Evolutionary conservation across 352 stramenopile genomes (phyloP).

Genomic region (Pythium aquatile): DNA sequence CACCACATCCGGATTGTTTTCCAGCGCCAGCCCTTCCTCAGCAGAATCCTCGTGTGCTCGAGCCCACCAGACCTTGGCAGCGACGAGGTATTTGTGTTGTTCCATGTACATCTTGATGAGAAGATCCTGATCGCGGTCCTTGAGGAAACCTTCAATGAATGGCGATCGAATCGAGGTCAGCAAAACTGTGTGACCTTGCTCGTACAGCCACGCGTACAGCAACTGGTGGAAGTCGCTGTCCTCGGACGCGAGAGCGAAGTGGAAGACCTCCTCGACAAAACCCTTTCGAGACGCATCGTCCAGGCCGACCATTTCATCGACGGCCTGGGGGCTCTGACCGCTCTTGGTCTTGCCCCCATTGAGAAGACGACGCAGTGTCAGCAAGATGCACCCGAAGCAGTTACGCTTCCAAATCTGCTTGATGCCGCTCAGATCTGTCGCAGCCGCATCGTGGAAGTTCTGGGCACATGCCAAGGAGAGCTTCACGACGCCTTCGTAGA

Average conservation of each 20-base stretch:
- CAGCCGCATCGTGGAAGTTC: conserved; percentile 72
- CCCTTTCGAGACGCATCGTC: conserved; percentile 67
- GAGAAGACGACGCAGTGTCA: conserved; percentile 62
- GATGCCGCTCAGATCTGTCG: conserved; percentile 57
- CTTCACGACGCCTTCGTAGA: conserved; percentile 86
- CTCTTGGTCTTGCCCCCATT: conserved; percentile 29
- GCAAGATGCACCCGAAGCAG: conserved; percentile 74
- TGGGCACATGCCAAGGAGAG: conserved; percentile 75
- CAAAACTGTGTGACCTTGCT: conserved; percentile 56
- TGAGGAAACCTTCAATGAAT: conserved; percentile 83
- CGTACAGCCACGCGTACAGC: conserved; percentile 82
- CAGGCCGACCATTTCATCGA: conserved; percentile 73
- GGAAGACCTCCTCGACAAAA: conserved; percentile 73
- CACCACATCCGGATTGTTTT: conserved; percentile 66
- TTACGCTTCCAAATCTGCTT: conserved; percentile 72
- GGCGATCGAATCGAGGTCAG: conserved; percentile 65
- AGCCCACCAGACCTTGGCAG: conserved; percentile 82
- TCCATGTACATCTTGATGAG: conserved; percentile 88
- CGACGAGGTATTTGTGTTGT: conserved; percentile 80
- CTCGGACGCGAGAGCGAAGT: conserved; percentile 68
- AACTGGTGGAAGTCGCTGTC: conserved; percentile 75
- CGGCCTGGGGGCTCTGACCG: conserved; percentile 54
- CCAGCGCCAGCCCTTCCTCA: conserved; percentile 44
- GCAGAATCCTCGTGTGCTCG: conserved; percentile 48
- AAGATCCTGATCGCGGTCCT: conserved; percentile 81